These are phyloP conservation scores for Nymphaea colorata DNA, from an alignment of 164 flowering plant species.

Conservation along the genomic window DNA sequence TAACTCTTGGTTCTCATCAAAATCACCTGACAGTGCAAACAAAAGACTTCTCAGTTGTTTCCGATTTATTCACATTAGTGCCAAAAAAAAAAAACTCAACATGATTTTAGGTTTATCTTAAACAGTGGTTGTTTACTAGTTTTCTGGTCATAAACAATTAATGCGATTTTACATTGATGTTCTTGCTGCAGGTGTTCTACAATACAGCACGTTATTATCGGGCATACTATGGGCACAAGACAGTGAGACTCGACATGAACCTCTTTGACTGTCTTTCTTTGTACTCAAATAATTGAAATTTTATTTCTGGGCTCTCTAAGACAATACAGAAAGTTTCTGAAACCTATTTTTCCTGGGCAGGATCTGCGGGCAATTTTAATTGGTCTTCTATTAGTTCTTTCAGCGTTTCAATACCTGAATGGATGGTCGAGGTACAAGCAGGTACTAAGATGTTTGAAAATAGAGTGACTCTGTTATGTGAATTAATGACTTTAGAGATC, in stretches of 20 bases:
- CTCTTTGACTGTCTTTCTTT: not conserved
- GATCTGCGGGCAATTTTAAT: conserved; percentile 83
- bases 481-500: no score
- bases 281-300: no score
- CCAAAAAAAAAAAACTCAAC: no score
- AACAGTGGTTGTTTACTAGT: no score
- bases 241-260: conserved; percentile 36
- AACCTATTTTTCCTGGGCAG: conserved; percentile 20
- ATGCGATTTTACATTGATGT: not conserved
- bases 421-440: conserved; percentile 88
- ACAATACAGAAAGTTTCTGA: not conserved
- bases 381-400: conserved; percentile 74
- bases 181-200: conserved; percentile 62
- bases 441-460: conserved; percentile 30
- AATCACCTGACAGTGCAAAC: no score
- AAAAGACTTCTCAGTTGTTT: no score
- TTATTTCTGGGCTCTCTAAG: not conserved
- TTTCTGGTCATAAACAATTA: not conserved
- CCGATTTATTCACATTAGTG: no score
- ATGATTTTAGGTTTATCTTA: no score
- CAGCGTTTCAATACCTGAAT: conserved; percentile 80
- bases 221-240: conserved; percentile 92
- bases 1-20: no score
- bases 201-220: conserved; percentile 86
- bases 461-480: no score